A percentile compares a stretch with the other conserved stretches of the same genome.
phyloP scores from a whole-genome alignment of 345 rosid genomes.

The Iberis pinnata region DNA sequence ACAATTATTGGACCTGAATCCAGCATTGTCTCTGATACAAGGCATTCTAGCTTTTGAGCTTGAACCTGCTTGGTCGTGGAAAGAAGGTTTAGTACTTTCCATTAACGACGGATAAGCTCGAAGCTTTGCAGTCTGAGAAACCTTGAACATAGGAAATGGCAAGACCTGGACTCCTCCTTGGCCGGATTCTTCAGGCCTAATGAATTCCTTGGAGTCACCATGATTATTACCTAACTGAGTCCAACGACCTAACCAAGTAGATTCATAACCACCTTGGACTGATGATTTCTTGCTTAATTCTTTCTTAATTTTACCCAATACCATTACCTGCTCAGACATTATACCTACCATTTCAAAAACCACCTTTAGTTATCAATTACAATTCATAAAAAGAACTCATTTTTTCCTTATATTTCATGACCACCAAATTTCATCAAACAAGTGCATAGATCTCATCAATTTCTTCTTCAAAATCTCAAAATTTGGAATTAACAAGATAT shows the following conservation, averaged over 20 bases:
- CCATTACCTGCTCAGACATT: slow-evolving; percentile 27
- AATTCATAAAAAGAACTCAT: not conserved
- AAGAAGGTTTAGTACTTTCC: slow-evolving; percentile 23
- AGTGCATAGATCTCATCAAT: not conserved
- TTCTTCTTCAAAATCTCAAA: not conserved
- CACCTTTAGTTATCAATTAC: not conserved
- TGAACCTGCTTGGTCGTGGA: slow-evolving; percentile 32
- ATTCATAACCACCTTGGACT: slow-evolving; percentile 33
- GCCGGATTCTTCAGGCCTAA: slow-evolving; percentile 16
- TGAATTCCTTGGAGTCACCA: slow-evolving; percentile 7
- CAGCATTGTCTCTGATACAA: slow-evolving; percentile 33
- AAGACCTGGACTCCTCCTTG: slow-evolving; percentile 3
- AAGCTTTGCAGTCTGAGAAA: slow-evolving; percentile 16
- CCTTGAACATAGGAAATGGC: slow-evolving; percentile 28
- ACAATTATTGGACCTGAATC: slow-evolving; percentile 13
- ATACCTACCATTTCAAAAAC: not conserved
- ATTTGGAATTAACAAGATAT: not conserved
- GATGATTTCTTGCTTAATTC: slow-evolving; percentile 30
- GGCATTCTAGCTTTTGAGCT: slow-evolving; percentile 38
- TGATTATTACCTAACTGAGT: slow-evolving; percentile 13
- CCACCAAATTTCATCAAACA: not conserved
- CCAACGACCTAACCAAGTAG: slow-evolving; percentile 69
- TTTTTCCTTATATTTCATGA: not conserved
- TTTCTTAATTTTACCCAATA: slow-evolving; percentile 20
- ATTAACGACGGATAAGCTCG: slow-evolving; percentile 20